Percentiles rank a stretch among this genome's conserved stretches.
These are phyloP conservation scores for Colletotrichum somersetense DNA, from an alignment of 2,329 filamentous ascomycete genomes.

Conservation along the genomic window DNA sequence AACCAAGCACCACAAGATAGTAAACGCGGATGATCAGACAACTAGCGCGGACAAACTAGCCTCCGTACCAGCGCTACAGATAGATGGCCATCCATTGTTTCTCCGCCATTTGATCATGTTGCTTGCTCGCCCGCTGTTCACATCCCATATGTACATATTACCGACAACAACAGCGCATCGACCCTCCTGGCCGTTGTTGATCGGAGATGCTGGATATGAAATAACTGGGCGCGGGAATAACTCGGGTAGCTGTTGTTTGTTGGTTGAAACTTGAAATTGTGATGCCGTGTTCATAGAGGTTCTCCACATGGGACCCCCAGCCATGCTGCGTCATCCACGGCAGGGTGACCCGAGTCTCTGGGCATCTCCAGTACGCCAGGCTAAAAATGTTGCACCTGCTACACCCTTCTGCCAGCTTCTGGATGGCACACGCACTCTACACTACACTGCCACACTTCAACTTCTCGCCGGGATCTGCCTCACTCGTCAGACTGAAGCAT, in stretches of 20 bases:
- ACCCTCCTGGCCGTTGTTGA: neutral
- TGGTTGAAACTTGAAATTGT: constrained; percentile 2
- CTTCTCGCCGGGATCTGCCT: constrained; percentile 24
- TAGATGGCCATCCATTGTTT: neutral
- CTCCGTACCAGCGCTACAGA: neutral
- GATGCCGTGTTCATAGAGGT: neutral
- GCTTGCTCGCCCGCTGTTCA: too few species aligned
- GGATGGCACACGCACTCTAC: constrained; percentile 32
- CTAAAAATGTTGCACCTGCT: neutral
- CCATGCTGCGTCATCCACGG: constrained; percentile 33
- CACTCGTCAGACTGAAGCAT: constrained; percentile 21
- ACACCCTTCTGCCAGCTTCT: constrained; percentile 7
- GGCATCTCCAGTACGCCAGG: constrained; percentile 18
- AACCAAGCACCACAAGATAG: constrained; percentile 9
- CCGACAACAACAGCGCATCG: neutral
- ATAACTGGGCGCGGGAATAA: neutral
- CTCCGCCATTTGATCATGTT: neutral
- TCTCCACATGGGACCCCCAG: constrained; percentile 12
- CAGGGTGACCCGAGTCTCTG: constrained; percentile 32
- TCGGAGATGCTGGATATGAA: neutral
- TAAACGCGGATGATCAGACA: neutral
- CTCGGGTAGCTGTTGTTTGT: neutral
- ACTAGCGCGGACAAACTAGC: constrained; percentile 9
- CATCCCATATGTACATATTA: neutral
- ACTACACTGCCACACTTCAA: constrained; percentile 13